Evolutionary conservation across 163 green algal genomes (phyloP), one percentile per base, ranked within the genome.

Genomic region (Scenedesmus sp.): DNA sequence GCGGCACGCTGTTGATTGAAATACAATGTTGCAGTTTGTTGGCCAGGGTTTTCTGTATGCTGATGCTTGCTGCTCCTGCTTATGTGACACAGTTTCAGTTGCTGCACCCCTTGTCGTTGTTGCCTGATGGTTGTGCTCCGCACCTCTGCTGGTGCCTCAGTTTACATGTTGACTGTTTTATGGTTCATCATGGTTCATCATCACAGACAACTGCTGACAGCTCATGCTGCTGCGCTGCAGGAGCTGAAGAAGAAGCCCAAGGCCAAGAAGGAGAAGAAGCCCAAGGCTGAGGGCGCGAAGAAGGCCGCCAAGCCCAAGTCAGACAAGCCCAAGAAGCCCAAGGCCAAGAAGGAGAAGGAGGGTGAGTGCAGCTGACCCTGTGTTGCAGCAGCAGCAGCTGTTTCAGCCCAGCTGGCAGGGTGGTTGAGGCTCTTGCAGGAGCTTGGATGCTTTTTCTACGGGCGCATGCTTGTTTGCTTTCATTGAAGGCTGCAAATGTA

Each of bases 301-400:
- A 55, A 34, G 26, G 85, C 66, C 54, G 60, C 66, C 59, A 90
- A 90, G 64, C 77, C 88, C 79, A 92, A 92, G 79, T 86, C 79
- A 62, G 85, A 64, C 85, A 90, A 91, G 87, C 67, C 70, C 20
- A 90, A 93, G 84, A 90, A 93, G 90, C 55, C 90, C 55, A 81
- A 67, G 84, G 82, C 79, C 13, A 56, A 67, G 55, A 87, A 86
- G 74, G 86, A 52, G 54, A 55, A 67, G 52, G 56, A 52, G 52
- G 74, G 62, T 67, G 56, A 26, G n/a, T 52, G 55, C 55, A 54
- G 46, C 70, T 64, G 20, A 46, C 34, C 34, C 56, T 1, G 10
- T 26, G 62, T 18, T n/a, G 84, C 8, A 3, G 34, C n/a, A 23
- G 18, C 16, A 34, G 59, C 5, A 46, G 10, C 56, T 55, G 12